Conservation (phyloP, 371 early-diverging fungal species). For the Catenaria anguillulae region DNA sequence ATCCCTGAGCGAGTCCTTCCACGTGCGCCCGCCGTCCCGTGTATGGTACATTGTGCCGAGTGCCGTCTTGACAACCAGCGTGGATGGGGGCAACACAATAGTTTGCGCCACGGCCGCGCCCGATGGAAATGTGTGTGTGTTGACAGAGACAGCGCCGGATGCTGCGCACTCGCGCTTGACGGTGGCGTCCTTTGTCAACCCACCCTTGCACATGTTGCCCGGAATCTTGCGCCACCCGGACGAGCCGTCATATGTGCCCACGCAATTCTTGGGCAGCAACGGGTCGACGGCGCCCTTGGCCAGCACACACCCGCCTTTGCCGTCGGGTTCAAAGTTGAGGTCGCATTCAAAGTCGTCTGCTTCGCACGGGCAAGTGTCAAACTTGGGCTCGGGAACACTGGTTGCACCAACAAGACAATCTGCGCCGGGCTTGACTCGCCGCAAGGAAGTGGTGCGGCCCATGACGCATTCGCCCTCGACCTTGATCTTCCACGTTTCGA, state of each 20-base stretch:
- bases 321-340: conserved; percentile 46
- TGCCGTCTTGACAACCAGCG: conserved; percentile 28
- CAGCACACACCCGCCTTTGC: conserved; percentile 37
- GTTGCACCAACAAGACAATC: conserved; percentile 37
- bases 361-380: conserved; percentile 57
- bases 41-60: conserved; percentile 47
- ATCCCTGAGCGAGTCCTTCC: conserved; percentile 34
- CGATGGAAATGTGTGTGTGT: background rate
- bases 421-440: background rate
- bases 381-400: conserved; percentile 31
- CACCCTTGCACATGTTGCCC: conserved; percentile 53
- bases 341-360: conserved; percentile 86
- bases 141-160: background rate
- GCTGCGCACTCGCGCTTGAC: conserved; percentile 36
- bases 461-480: conserved; percentile 48
- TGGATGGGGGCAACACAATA: background rate
- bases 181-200: conserved; percentile 41
- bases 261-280: conserved; percentile 20
- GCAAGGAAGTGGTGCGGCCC: conserved; percentile 12
- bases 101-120: background rate
- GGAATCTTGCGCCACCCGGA: conserved; percentile 79
- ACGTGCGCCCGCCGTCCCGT: conserved; percentile 27
- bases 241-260: conserved; percentile 48
- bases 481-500: conserved; percentile 56
- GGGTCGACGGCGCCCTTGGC: conserved; percentile 25